Conservation (phyloP, 202 grass and related monocot species). For the Panicum virgatum region DNA sequence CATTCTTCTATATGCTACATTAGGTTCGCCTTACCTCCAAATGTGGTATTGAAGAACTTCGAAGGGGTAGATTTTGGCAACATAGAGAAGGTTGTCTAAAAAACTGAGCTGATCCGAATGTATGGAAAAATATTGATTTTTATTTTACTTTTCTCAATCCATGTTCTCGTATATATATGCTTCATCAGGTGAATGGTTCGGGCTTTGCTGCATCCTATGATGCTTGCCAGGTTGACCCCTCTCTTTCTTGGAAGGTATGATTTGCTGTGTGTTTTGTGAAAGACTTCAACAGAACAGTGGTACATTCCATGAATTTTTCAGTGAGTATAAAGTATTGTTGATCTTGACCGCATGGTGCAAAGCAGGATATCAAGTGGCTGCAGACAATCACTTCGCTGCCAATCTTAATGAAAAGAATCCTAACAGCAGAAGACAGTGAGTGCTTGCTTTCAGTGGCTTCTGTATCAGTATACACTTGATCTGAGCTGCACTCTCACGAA, state of each 20-base stretch:
- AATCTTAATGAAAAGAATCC: slow-evolving; percentile 83
- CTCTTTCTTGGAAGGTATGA: slow-evolving; percentile 75
- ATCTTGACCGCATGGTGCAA: not conserved
- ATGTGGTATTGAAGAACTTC: slow-evolving; percentile 79
- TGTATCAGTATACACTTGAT: not conserved
- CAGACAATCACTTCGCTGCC: slow-evolving; percentile 80
- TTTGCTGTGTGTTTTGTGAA: not conserved
- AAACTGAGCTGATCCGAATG: not conserved
- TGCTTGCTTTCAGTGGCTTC: slow-evolving; percentile 4
- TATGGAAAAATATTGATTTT: not conserved
- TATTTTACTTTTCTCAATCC: slow-evolving; percentile 21
- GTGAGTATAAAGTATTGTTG: not conserved
- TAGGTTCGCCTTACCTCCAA: slow-evolving; percentile 75
- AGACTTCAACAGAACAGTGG: not conserved
- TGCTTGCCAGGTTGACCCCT: slow-evolving; percentile 68
- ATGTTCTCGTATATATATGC: not conserved
- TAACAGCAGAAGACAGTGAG: slow-evolving; percentile 92
- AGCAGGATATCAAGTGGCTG: slow-evolving; percentile 87
- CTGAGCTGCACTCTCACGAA: not conserved
- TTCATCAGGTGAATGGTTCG: slow-evolving; percentile 70
- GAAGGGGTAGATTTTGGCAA: slow-evolving; percentile 66
- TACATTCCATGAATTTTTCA: not conserved
- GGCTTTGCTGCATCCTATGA: slow-evolving; percentile 71
- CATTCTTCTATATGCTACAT: not conserved
- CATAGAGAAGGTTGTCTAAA: slow-evolving; percentile 64